Percentiles rank a stretch among this genome's conserved stretches.
Evolutionary conservation across 2,329 filamentous ascomycete genomes (phyloP).

Genomic region (Aspergillus floridensis): DNA sequence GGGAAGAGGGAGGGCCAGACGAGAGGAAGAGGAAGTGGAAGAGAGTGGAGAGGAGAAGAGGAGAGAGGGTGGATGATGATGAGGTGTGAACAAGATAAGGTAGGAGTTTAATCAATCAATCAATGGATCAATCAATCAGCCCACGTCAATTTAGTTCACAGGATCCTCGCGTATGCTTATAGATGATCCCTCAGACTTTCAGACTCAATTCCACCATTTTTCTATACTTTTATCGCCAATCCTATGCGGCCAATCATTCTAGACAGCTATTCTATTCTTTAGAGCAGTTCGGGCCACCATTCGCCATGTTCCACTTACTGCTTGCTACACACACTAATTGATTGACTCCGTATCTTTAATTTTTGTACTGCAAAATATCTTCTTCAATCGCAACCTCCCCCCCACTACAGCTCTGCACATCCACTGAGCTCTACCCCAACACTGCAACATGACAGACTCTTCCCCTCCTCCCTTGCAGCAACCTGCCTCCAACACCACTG

Average conservation of each 20-base stretch:
- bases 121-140: not conserved
- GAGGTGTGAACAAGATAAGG: not conserved
- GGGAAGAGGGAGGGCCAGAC: too few species aligned
- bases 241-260: too few species aligned
- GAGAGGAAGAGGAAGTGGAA: not conserved
- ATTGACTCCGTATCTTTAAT: not conserved
- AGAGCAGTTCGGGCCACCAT: not conserved
- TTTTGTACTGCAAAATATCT: not conserved
- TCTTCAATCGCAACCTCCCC: not conserved
- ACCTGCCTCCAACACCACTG: constrained; percentile 32
- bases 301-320: not conserved
- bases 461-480: constrained; percentile 21
- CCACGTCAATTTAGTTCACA: too few species aligned
- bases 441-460: not conserved
- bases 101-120: not conserved
- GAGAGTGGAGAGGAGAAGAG: not conserved
- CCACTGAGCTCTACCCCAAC: not conserved
- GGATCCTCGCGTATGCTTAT: too few species aligned
- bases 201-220: not conserved
- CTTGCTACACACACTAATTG: not conserved
- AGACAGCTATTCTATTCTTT: too few species aligned
- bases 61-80: not conserved
- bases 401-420: not conserved
- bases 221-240: too few species aligned
- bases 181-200: too few species aligned